A percentile compares a stretch with the other conserved stretches of the same genome.
Evolutionary conservation across 345 rosid species (phyloP).

Genomic region (Gossypium mustelinum): DNA sequence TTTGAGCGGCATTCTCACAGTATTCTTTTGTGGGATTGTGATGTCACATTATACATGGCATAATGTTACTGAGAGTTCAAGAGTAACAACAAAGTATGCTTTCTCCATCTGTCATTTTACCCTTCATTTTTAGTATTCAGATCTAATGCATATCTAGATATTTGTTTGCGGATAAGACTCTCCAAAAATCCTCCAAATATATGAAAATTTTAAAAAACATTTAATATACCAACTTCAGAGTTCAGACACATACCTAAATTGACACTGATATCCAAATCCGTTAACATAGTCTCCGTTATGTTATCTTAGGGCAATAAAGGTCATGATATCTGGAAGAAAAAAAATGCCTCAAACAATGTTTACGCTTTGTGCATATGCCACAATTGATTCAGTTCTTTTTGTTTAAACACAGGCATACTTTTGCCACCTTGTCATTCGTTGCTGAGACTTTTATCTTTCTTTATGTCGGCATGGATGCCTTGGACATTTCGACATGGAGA

Average conservation of each 20-base stretch:
- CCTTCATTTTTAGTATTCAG: neutral
- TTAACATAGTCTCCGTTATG: neutral
- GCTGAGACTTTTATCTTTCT: conserved; percentile 91
- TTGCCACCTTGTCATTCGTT: conserved; percentile 90
- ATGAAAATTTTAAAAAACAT: neutral
- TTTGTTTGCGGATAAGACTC: neutral
- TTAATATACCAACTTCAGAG: neutral
- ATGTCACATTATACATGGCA: conserved; percentile 98
- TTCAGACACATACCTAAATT: neutral
- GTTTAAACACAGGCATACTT: conserved; percentile 61
- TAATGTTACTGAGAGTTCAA: conserved; percentile 86
- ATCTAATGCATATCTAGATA: neutral
- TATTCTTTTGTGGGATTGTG: conserved; percentile 83
- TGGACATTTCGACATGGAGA: conserved; percentile 97
- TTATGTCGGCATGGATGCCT: conserved; percentile 98
- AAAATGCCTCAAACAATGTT: neutral
- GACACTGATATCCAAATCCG: neutral
- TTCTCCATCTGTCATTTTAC: neutral
- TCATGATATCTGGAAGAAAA: neutral
- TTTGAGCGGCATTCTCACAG: conserved; percentile 85
- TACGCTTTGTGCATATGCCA: conserved; percentile 13
- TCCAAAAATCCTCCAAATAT: neutral
- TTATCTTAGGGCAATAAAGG: conserved; percentile 8
- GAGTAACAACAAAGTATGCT: conserved; percentile 72
- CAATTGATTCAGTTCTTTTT: conserved; percentile 5